A percentile compares a stretch with the other conserved stretches of the same genome.
Evolutionary conservation across 352 stramenopile genomes (phyloP).

Genomic region (Phytophthora foliorum): DNA sequence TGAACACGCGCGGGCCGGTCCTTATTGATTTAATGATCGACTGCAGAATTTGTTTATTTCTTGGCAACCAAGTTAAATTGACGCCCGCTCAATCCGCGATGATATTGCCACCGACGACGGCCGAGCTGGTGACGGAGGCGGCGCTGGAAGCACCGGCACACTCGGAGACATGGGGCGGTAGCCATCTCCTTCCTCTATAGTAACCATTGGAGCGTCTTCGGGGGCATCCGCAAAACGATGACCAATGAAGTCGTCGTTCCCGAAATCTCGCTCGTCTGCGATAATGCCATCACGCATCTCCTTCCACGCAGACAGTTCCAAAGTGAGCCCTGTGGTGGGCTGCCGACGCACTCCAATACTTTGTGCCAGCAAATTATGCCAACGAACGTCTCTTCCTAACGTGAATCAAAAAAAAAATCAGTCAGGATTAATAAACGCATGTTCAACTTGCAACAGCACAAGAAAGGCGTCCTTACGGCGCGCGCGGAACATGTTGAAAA

Average conservation of each 20-base stretch:
- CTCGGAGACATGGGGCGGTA: slow-evolving; percentile 57
- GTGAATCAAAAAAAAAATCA: background rate
- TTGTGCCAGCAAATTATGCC: slow-evolving; percentile 29
- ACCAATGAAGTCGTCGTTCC: slow-evolving; percentile 30
- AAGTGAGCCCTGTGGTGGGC: slow-evolving; percentile 37
- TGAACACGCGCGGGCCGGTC: too few relatives aligned
- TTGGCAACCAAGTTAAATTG: slow-evolving; percentile 8
- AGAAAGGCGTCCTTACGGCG: slow-evolving; percentile 34
- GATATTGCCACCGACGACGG: background rate
- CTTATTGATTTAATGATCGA: too few relatives aligned
- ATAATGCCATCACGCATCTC: slow-evolving; percentile 64
- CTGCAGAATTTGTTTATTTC: background rate
- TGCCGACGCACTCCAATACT: slow-evolving; percentile 27
- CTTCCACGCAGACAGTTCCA: slow-evolving; percentile 68
- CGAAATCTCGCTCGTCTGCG: slow-evolving; percentile 52
- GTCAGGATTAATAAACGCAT: slow-evolving; percentile 7
- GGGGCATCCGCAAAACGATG: slow-evolving; percentile 24
- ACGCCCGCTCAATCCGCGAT: background rate
- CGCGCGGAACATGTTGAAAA: slow-evolving; percentile 36
- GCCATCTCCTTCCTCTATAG: slow-evolving; percentile 51
- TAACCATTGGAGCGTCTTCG: slow-evolving; percentile 29
- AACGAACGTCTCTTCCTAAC: slow-evolving; percentile 31
- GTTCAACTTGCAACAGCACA: background rate
- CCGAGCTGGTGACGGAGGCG: slow-evolving; percentile 25
- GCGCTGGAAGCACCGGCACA: slow-evolving; percentile 29